A percentile compares a stretch with the other conserved stretches of the same genome.
phyloP scores from a whole-genome alignment of 441 rosid genomes.

The Brassica hybrid region DNA sequence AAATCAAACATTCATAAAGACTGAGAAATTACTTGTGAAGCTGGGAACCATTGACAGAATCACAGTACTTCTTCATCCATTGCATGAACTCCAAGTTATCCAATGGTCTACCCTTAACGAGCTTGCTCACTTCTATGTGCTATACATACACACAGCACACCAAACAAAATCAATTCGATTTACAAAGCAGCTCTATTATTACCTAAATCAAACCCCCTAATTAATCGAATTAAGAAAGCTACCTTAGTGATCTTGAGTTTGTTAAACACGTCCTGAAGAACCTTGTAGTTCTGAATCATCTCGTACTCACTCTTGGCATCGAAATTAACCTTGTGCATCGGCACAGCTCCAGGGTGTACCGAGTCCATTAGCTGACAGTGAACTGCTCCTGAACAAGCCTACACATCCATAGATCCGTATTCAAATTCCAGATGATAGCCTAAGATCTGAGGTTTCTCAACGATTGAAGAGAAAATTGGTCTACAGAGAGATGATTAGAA shows the following conservation, averaged over 20 bases:
- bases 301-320: conserved; percentile 95
- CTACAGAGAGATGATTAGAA: neutral
- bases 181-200: neutral
- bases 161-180: conserved; percentile 15
- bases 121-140: conserved; percentile 91
- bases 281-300: conserved; percentile 95
- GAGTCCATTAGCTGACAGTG: conserved; percentile 96
- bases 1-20: neutral
- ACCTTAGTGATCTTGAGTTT: conserved; percentile 94
- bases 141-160: neutral
- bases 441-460: conserved; percentile 1
- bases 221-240: no score
- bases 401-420: conserved; percentile 25
- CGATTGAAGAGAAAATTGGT: neutral
- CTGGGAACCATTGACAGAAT: conserved; percentile 73
- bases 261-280: conserved; percentile 94
- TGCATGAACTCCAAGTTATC: conserved; percentile 98
- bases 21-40: conserved; percentile 50
- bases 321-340: conserved; percentile 98
- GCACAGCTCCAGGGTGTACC: conserved; percentile 86
- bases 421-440: neutral
- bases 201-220: no score
- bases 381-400: conserved; percentile 93
- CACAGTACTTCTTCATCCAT: conserved; percentile 96
- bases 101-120: conserved; percentile 90